phyloP scores from a whole-genome alignment of 331 rosid genomes.

The Malus hybrid region DNA sequence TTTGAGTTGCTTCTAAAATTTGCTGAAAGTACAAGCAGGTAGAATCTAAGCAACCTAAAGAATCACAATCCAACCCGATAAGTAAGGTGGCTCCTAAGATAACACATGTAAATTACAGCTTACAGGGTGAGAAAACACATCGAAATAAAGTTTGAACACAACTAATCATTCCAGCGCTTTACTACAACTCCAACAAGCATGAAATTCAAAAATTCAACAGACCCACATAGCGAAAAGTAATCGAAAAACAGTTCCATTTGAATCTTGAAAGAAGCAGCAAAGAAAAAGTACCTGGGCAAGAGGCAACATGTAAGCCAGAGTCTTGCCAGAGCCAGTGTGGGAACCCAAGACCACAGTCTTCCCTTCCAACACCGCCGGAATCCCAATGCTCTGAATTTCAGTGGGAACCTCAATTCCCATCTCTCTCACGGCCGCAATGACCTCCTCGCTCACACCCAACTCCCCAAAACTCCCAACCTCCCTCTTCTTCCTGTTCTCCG shows the following conservation, averaged over 20 bases:
- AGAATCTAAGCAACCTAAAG: neutral
- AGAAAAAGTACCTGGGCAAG: conserved; percentile 63
- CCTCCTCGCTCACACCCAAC: conserved; percentile 67
- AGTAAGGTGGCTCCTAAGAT: neutral
- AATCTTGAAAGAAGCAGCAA: neutral
- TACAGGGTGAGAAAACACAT: neutral
- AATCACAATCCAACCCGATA: neutral
- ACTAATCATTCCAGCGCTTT: neutral
- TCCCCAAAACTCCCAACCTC: conserved; percentile 54
- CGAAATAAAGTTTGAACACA: neutral
- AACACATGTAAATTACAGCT: neutral
- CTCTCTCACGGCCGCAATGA: conserved; percentile 64
- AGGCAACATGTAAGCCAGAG: conserved; percentile 90
- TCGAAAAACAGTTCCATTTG: neutral
- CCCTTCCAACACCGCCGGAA: conserved; percentile 75
- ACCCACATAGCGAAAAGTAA: neutral
- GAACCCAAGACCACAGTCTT: conserved; percentile 88
- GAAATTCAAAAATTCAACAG: neutral
- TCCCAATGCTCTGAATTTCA: conserved; percentile 84
- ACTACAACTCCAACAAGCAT: conserved; percentile 1
- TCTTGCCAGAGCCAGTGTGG: conserved; percentile 98
- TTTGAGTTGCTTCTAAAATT: neutral
- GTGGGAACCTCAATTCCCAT: conserved; percentile 74
- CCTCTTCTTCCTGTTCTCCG: conserved; percentile 31
- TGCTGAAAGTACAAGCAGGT: neutral